Base-by-base conservation (phyloP, 1,284 basidiomycete species). In the Heterobasidion occidentale region DNA sequence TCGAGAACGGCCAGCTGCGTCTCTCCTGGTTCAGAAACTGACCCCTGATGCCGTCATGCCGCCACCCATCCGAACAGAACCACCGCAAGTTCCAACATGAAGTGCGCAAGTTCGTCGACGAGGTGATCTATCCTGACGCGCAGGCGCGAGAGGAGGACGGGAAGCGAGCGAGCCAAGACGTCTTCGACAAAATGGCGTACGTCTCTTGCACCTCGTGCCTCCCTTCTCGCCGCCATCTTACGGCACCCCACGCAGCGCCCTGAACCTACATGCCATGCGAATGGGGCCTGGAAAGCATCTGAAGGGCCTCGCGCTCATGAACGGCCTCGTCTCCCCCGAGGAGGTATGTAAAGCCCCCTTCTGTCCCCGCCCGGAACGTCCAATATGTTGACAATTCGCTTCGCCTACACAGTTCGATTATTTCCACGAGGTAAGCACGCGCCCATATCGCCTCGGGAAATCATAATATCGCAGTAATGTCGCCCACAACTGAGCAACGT, bases 181-280 rank as follows among this genome's bases (percentile, higher is more conserved):
- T 91, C n/a, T 77, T 91, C 1, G 82, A 90, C 61, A 86, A 84
- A 66, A 76, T 91, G 67, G 77, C 79, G 86, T 88, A 67, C 51
- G 78, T 71, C 15, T 7, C 7, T 9, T 48, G 6, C 27, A 27
- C 27, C 27, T 27, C 3, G 27, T 48, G 17, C 27, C 35, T 54
- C 27, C 6, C 27, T 27, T 27, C 11, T 27, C 15, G 19, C 27
- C 9, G 6, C 19, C 2, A 48, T 51, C 34, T 20, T 27, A 27
- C 27, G 36, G 45, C 3, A 36, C 14, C 1, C 9, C 46, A 20
- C 20, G 12, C 60, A 88, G 85, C 45, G 81, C 82, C 60, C 72
- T 81, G 61, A 90, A 94, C 67, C 77, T 96, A 55, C 85, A 92
- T 57, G 89, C 92, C n/a, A 98, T 98, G 95, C 86, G 96, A 20